Conservation (phyloP, 441 rosid genomes). For the Aquilaria agallochum region DNA sequence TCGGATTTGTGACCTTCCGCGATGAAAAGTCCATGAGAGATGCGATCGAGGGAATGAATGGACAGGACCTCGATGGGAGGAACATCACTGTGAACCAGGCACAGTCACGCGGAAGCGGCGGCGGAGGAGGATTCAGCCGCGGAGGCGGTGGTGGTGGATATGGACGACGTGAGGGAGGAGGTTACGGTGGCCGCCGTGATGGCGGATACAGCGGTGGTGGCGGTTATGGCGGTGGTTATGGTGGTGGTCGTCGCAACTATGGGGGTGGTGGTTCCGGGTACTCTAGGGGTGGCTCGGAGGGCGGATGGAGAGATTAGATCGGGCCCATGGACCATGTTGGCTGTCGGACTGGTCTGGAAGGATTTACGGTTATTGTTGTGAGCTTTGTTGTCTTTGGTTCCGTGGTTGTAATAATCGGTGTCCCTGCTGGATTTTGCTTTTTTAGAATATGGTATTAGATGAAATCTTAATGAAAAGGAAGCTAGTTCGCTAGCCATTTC, state of each 20-base stretch:
- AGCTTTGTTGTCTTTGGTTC: background rate
- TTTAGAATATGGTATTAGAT: too few species aligned
- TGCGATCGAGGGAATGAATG: conserved; percentile 76
- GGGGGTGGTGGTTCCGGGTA: conserved; percentile 14
- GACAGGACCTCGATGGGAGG: conserved; percentile 66
- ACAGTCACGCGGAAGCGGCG: conserved; percentile 65
- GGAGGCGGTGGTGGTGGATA: conserved; percentile 17
- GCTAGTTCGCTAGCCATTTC: too few species aligned
- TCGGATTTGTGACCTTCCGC: conserved; percentile 73
- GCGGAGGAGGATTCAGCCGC: conserved; percentile 37
- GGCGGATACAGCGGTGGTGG: background rate
- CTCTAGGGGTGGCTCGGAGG: conserved; percentile 37
- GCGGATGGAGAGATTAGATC: conserved; percentile 45
- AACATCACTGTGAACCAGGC: conserved; percentile 78
- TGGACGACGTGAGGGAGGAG: too few species aligned
- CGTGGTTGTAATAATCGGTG: background rate
- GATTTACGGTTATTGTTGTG: background rate
- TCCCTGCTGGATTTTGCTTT: background rate
- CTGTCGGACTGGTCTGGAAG: background rate
- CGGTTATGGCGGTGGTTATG: conserved; percentile 7
- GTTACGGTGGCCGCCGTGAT: too few species aligned
- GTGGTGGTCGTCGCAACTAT: conserved; percentile 3
- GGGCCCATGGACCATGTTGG: background rate
- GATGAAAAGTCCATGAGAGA: conserved; percentile 74
- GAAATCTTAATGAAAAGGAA: too few species aligned